Conservation (phyloP, 1,139 yeast genomes). For the Debaryomyces subglobosus region DNA sequence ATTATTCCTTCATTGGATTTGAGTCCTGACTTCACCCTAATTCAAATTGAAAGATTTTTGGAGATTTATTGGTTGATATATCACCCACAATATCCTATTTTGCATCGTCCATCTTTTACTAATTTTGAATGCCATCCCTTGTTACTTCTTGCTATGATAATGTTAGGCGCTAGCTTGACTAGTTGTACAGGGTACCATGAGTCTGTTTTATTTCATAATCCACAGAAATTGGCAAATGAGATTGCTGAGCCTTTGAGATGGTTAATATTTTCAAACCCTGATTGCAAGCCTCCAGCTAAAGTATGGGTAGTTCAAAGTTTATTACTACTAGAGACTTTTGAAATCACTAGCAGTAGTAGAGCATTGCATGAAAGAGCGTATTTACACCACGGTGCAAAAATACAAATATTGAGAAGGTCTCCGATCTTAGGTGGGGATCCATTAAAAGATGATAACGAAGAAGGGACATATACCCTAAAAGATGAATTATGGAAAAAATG, state of each 20-base stretch:
- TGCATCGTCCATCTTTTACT: constrained; percentile 64
- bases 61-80: constrained; percentile 55
- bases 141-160: constrained; percentile 55
- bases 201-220: constrained; percentile 16
- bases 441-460: constrained; percentile 24
- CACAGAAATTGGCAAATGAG: constrained; percentile 29
- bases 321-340: constrained; percentile 61
- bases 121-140: constrained; percentile 55
- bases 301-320: constrained; percentile 69
- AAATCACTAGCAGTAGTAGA: constrained; percentile 49
- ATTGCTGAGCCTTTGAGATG: constrained; percentile 68
- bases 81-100: constrained; percentile 62
- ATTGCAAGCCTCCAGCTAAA: constrained; percentile 56
- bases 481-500: constrained; percentile 29
- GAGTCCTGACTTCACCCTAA: constrained; percentile 29
- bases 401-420: constrained; percentile 68
- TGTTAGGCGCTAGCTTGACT: constrained; percentile 53
- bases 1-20: constrained; percentile 37
- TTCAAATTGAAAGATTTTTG: constrained; percentile 29
- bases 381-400: constrained; percentile 73
- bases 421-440: constrained; percentile 72
- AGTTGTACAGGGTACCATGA: constrained; percentile 21
- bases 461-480: constrained; percentile 19
- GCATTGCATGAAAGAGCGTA: constrained; percentile 69
- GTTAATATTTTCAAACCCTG: constrained; percentile 57